Evolutionary conservation across 805 yeast species (phyloP).

Genomic region (Priceomyces castillae): DNA sequence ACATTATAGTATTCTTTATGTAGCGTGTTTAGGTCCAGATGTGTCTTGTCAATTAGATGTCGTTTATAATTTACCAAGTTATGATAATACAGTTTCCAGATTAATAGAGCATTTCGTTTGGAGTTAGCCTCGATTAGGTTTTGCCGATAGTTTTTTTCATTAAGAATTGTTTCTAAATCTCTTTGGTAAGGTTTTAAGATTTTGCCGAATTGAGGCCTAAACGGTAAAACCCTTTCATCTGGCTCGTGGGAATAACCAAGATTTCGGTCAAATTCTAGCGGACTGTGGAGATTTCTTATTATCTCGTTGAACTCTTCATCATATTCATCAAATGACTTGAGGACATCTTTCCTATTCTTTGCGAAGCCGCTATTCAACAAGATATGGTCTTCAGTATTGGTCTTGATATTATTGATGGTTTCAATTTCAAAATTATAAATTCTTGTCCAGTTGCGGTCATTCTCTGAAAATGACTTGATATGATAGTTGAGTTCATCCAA

Average conservation of each 20-base stretch:
- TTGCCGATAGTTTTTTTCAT: constrained; percentile 31
- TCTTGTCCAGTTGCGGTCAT: constrained; percentile 33
- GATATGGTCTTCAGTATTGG: constrained; percentile 30
- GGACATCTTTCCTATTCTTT: constrained; percentile 14
- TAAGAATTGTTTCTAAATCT: constrained; percentile 22
- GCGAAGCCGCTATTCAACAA: constrained; percentile 12
- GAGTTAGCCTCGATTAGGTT: constrained; percentile 19
- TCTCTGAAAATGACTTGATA: constrained; percentile 23
- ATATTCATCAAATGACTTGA: constrained; percentile 21
- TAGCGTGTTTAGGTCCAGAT: constrained; percentile 25
- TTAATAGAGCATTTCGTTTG: constrained; percentile 22
- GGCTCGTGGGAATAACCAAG: constrained; percentile 12
- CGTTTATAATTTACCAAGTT: constrained; percentile 24
- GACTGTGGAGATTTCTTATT: constrained; percentile 30
- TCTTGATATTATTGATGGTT: constrained; percentile 29
- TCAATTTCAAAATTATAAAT: constrained; percentile 34
- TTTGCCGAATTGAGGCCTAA: constrained; percentile 18
- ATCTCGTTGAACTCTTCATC: constrained; percentile 32
- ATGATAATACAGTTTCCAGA: constrained; percentile 36
- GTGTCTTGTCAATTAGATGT: constrained; percentile 23
- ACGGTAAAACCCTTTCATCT: constrained; percentile 6
- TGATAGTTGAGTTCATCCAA: constrained; percentile 22
- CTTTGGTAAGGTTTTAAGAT: constrained; percentile 20
- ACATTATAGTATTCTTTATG: constrained; percentile 29
- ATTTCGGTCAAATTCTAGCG: constrained; percentile 30